These are phyloP conservation scores for Chrysopogon serrulatus DNA, from an alignment of 176 grass and related monocot species.

Conservation along the genomic window DNA sequence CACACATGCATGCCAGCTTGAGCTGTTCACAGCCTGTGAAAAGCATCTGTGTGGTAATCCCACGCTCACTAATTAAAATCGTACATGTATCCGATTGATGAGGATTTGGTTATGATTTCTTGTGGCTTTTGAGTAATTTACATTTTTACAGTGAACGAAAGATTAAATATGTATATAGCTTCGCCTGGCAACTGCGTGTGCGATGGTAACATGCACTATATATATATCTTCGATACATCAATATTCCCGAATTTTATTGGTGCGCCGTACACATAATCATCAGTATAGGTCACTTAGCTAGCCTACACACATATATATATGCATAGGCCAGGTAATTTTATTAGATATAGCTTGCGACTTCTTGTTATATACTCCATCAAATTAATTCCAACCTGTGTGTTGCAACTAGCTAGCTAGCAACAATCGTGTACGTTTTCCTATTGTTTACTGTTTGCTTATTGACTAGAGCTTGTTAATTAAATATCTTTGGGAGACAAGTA, in stretches of 20 bases:
- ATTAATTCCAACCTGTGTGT: not conserved
- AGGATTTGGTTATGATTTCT: not conserved
- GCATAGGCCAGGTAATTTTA: not conserved
- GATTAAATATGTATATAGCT: not conserved
- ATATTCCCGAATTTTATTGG: slow-evolving; percentile 27
- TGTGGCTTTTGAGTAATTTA: not conserved
- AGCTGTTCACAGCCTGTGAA: not conserved
- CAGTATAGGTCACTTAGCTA: not conserved
- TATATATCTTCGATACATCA: slow-evolving; percentile 34
- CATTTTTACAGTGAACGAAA: not conserved
- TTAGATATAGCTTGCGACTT: not conserved
- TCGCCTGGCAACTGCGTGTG: not conserved
- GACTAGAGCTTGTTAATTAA: not conserved
- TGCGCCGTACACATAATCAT: not conserved
- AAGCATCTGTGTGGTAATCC: no score
- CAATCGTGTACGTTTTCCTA: not conserved
- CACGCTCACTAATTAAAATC: no score
- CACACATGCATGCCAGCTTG: not conserved
- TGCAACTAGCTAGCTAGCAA: not conserved
- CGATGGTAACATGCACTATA: not conserved
- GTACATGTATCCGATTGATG: not conserved
- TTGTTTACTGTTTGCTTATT: not conserved
- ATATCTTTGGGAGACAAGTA: not conserved
- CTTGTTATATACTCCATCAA: not conserved
- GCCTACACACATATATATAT: not conserved